Percentiles rank a stretch among this genome's conserved stretches.
Evolutionary conservation across 352 stramenopile genomes (phyloP).

Genomic region (Phytophthora cactorum): DNA sequence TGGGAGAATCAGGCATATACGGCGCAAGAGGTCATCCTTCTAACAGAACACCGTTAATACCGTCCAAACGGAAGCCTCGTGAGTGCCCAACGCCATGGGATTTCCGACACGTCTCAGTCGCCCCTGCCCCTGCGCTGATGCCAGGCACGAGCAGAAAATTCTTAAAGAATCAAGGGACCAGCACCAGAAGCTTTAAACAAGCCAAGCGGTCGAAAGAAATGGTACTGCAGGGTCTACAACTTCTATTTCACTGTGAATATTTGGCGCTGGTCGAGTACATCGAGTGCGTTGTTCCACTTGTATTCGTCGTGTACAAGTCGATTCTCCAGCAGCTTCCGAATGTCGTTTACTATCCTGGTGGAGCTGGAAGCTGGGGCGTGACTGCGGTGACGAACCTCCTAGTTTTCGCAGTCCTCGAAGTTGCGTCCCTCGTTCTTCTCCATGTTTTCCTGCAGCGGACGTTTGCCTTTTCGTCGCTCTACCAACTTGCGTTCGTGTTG

Average conservation of each 20-base stretch:
- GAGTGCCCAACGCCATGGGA: neutral
- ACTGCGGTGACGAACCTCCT: slow-evolving; percentile 4
- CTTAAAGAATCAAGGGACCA: slow-evolving; percentile 8
- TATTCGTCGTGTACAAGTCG: slow-evolving; percentile 42
- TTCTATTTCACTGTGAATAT: slow-evolving; percentile 46
- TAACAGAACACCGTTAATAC: slow-evolving; percentile 10
- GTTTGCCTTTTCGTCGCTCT: slow-evolving; percentile 32
- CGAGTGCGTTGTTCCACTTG: slow-evolving; percentile 43
- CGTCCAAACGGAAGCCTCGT: neutral
- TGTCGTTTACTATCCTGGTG: slow-evolving; percentile 36
- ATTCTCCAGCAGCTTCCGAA: slow-evolving; percentile 47
- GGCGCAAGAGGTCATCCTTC: slow-evolving; percentile 7
- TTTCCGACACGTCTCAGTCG: slow-evolving; percentile 5
- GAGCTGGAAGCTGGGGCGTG: slow-evolving; percentile 12
- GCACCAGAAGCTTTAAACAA: neutral
- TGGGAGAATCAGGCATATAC: slow-evolving; percentile 15
- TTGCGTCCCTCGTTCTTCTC: slow-evolving; percentile 35
- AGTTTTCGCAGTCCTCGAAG: slow-evolving; percentile 35
- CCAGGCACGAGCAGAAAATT: neutral
- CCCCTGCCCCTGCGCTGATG: slow-evolving; percentile 1
- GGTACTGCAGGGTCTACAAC: slow-evolving; percentile 30
- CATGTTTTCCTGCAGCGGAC: slow-evolving; percentile 29
- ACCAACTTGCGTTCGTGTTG: slow-evolving; percentile 47
- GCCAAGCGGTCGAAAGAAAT: slow-evolving; percentile 14
- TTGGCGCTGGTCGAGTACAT: slow-evolving; percentile 46